Evolutionary conservation across 2,329 filamentous ascomycete species (phyloP).

Genomic region (Emergomyces pasteurianus): DNA sequence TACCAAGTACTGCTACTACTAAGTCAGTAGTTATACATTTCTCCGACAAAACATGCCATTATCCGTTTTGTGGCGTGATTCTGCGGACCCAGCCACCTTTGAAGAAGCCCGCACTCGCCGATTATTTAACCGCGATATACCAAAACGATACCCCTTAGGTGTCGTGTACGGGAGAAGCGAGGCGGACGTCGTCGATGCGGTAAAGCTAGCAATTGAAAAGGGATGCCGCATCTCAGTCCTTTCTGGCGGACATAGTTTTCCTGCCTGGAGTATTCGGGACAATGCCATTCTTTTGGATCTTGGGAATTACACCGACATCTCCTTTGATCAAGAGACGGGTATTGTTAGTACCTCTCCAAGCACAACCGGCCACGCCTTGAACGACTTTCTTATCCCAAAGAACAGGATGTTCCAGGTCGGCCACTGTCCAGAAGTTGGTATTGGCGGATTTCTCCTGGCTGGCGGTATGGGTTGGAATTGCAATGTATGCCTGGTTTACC

Average conservation of each 20-base stretch:
- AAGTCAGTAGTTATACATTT: too few relatives aligned
- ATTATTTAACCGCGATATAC: neutral
- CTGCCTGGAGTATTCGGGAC: neutral
- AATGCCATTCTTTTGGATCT: neutral
- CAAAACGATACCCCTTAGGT: neutral
- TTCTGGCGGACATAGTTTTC: neutral
- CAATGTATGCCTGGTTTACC: neutral
- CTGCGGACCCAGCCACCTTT: neutral
- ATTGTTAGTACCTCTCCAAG: neutral
- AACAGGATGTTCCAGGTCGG: neutral
- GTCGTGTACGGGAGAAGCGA: neutral
- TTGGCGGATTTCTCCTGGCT: neutral
- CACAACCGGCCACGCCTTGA: neutral
- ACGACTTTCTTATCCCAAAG: neutral
- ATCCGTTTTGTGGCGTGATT: neutral
- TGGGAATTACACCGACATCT: neutral
- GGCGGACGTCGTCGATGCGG: neutral
- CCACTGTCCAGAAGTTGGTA: neutral
- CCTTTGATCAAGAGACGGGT: neutral
- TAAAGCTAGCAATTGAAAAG: neutral
- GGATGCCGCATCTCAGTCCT: neutral
- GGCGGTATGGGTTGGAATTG: slow-evolving; percentile 1
- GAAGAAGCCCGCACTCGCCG: neutral
- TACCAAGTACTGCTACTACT: too few relatives aligned
- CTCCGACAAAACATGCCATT: neutral